Evolutionary conservation across 2,329 filamentous ascomycete genomes (phyloP).

Genomic region (Verticillium zaregamsianum): DNA sequence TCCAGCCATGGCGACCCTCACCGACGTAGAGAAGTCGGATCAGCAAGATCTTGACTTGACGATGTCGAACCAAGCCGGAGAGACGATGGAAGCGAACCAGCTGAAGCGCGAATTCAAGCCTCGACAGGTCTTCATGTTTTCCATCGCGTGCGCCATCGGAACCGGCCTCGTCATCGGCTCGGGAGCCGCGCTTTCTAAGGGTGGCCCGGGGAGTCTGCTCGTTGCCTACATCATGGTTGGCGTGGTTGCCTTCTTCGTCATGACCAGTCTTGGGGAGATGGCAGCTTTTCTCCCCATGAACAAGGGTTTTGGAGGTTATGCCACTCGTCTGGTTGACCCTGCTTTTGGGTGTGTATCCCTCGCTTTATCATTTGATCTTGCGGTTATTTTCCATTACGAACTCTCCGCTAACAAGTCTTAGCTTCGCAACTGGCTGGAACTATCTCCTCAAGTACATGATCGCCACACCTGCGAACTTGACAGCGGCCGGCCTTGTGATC

Average conservation of each 20-base stretch:
- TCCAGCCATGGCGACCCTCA: not conserved
- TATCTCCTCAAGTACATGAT: conserved; percentile 42
- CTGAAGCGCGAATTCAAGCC: conserved; percentile 16
- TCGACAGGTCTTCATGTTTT: conserved; percentile 30
- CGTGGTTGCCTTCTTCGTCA: conserved; percentile 52
- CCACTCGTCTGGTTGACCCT: conserved; percentile 23
- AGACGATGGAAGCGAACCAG: not conserved
- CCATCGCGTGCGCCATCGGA: conserved; percentile 32
- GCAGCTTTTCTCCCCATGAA: conserved; percentile 21
- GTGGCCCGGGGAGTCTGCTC: conserved; percentile 36
- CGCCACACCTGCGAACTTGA: conserved; percentile 32
- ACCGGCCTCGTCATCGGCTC: conserved; percentile 47
- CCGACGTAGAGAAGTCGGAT: not conserved
- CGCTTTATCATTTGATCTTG: not conserved
- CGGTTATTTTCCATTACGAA: not conserved
- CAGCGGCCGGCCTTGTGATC: conserved; percentile 31
- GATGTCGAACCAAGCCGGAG: not conserved
- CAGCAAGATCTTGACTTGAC: not conserved
- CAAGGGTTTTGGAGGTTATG: conserved; percentile 23
- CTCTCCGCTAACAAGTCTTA: not conserved
- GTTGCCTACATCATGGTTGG: conserved; percentile 38
- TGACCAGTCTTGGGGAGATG: conserved; percentile 36
- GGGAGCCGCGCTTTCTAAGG: conserved; percentile 41
- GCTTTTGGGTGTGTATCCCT: conserved; percentile 19
- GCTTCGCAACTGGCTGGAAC: conserved; percentile 40